These are phyloP conservation scores for Geotrichum macrosporum DNA, from an alignment of 1,139 yeast genomes.

Conservation along the genomic window DNA sequence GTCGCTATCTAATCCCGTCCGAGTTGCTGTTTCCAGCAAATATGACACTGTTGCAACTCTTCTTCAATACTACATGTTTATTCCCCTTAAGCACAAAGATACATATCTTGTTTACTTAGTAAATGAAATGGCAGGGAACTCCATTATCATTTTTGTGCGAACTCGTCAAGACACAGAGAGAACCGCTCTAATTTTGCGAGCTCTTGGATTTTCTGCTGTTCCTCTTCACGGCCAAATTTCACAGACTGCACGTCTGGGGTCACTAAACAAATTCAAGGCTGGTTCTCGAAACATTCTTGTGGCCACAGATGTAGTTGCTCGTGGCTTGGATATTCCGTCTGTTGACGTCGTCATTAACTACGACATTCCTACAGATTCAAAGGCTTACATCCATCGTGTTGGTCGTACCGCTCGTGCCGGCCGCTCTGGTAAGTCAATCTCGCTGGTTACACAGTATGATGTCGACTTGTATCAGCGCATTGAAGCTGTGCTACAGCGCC, in stretches of 20 bases:
- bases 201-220: slow-evolving; percentile 81
- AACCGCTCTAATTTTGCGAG: slow-evolving; percentile 73
- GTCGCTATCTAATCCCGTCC: slow-evolving; percentile 80
- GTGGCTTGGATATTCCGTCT: slow-evolving; percentile 94
- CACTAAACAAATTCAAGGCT: slow-evolving; percentile 84
- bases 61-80: slow-evolving; percentile 83
- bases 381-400: slow-evolving; percentile 93
- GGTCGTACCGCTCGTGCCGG: slow-evolving; percentile 99
- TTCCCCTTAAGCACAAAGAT: slow-evolving; percentile 89
- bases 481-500: slow-evolving; percentile 57
- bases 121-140: slow-evolving; percentile 81
- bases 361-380: slow-evolving; percentile 97
- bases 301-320: slow-evolving; percentile 97
- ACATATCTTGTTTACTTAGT: slow-evolving; percentile 77
- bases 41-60: slow-evolving; percentile 92
- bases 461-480: slow-evolving; percentile 81
- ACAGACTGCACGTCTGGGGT: slow-evolving; percentile 88
- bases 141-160: slow-evolving; percentile 83
- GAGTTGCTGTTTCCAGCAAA: slow-evolving; percentile 82
- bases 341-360: slow-evolving; percentile 91
- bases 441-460: slow-evolving; percentile 92
- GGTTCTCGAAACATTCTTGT: slow-evolving; percentile 78
- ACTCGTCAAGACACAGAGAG: slow-evolving; percentile 95
- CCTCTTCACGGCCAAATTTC: slow-evolving; percentile 94
- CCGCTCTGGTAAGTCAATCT: slow-evolving; percentile 76